phyloP scores from a whole-genome alignment of 2,329 filamentous ascomycete species.

The Colletotrichum acutatum region DNA sequence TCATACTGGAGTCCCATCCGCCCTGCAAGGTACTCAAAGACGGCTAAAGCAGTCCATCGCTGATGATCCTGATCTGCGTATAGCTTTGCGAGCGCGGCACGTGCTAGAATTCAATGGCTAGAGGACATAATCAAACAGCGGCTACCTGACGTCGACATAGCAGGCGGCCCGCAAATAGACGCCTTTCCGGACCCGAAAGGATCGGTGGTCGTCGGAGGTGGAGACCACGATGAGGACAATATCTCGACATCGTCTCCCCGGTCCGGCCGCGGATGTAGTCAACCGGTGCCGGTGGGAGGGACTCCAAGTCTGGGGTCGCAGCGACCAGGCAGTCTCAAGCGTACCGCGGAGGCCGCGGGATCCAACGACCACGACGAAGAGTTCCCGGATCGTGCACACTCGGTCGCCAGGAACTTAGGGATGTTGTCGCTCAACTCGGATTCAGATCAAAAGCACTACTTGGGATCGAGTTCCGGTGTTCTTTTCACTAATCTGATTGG shows the following conservation, averaged over 20 bases:
- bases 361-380: conserved; percentile 60
- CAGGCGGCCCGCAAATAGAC: conserved; percentile 42
- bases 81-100: conserved; percentile 40
- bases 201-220: conserved; percentile 15
- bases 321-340: not conserved
- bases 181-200: conserved; percentile 34
- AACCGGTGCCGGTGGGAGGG: not conserved
- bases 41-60: not conserved
- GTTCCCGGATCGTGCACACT: conserved; percentile 60
- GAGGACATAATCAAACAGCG: conserved; percentile 43
- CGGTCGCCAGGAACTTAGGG: conserved; percentile 48
- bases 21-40: not conserved
- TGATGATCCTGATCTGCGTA: not conserved
- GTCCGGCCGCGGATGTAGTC: conserved; percentile 9
- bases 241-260: conserved; percentile 9
- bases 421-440: conserved; percentile 51
- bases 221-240: conserved; percentile 32
- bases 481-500: conserved; percentile 46
- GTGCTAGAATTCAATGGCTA: conserved; percentile 47
- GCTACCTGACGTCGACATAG: conserved; percentile 44
- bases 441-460: conserved; percentile 49
- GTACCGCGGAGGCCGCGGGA: conserved; percentile 14
- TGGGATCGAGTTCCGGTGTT: conserved; percentile 50
- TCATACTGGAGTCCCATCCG: not conserved
- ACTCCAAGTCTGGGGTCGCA: not conserved